Percentiles rank a stretch among this genome's conserved stretches.
Evolutionary conservation across 1,284 basidiomycete genomes (phyloP).

Genomic region (Inonotus hispidus): DNA sequence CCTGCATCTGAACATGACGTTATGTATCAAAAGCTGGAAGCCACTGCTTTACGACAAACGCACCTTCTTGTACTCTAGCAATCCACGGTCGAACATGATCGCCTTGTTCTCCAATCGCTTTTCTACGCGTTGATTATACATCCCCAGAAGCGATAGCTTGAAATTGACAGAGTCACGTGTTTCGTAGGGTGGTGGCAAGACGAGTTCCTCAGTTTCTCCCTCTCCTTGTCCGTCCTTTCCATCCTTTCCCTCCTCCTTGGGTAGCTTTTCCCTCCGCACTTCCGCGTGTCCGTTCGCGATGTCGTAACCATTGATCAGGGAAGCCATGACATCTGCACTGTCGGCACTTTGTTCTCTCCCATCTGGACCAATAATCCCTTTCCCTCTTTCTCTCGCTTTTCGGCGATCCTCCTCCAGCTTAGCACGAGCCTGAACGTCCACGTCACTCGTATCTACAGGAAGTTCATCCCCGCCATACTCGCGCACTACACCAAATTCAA

Average conservation of each 20-base stretch:
- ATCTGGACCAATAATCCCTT: conserved; percentile 20
- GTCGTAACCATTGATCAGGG: conserved; percentile 17
- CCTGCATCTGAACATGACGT: conserved; percentile 62
- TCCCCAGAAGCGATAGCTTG: conserved; percentile 87
- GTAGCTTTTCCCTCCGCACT: conserved; percentile 24
- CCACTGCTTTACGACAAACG: background rate
- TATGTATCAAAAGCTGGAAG: background rate
- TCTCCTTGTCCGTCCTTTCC: conserved; percentile 40
- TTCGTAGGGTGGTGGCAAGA: conserved; percentile 72
- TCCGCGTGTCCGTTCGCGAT: conserved; percentile 17
- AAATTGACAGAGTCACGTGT: conserved; percentile 86
- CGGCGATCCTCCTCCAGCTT: conserved; percentile 60
- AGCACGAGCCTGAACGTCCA: conserved; percentile 61
- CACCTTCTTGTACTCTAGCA: conserved; percentile 94
- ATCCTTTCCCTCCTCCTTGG: conserved; percentile 46
- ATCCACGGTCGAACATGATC: conserved; percentile 89
- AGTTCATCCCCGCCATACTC: conserved; percentile 85
- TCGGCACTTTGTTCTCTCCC: conserved; percentile 20
- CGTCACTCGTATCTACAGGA: conserved; percentile 65
- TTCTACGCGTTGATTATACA: conserved; percentile 90
- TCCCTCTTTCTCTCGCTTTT: conserved; percentile 43
- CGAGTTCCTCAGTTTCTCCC: conserved; percentile 55
- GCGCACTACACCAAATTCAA: conserved; percentile 89
- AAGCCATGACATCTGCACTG: conserved; percentile 20
- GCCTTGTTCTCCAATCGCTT: conserved; percentile 84